These are phyloP conservation scores for Atalantia buxifolia DNA, from an alignment of 345 rosid species.

Conservation along the genomic window DNA sequence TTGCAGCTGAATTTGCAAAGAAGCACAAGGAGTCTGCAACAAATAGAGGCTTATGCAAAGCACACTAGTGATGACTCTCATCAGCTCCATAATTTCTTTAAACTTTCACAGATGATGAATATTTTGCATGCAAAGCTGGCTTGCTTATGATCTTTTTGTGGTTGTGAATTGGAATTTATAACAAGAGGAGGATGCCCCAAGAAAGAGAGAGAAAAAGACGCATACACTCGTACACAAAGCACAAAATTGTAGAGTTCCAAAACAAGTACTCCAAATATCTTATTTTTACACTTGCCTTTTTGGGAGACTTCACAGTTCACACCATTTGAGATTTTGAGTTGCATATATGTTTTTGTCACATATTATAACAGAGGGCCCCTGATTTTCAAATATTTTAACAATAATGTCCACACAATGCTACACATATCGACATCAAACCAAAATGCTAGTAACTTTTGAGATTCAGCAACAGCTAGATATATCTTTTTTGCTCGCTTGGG, in stretches of 20 bases:
- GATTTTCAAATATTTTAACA: not conserved
- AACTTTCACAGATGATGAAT: not conserved
- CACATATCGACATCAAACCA: conserved; percentile 5
- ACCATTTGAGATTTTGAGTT: conserved; percentile 14
- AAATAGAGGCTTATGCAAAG: conserved; percentile 16
- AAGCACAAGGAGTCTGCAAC: conserved; percentile 11
- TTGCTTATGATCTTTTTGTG: not conserved
- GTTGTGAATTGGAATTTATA: not conserved
- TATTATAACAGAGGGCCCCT: conserved; percentile 8
- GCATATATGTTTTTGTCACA: conserved; percentile 19
- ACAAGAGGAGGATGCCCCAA: not conserved
- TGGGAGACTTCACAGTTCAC: conserved; percentile 20
- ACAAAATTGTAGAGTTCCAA: conserved; percentile 58
- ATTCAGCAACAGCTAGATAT: conserved; percentile 15
- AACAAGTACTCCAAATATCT: conserved; percentile 27
- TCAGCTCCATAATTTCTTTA: conserved; percentile 16
- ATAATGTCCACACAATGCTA: not conserved
- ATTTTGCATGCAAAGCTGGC: not conserved
- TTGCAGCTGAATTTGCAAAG: conserved; percentile 4
- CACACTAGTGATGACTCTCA: conserved; percentile 6
- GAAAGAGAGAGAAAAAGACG: not conserved
- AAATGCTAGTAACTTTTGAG: conserved; percentile 5
- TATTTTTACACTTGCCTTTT: conserved; percentile 21
- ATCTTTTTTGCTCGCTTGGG: not conserved
- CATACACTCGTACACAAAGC: conserved; percentile 39